Percentiles rank a stretch among this genome's conserved stretches.
Conservation (phyloP, 257 asterid species). For the Solanum bulbocastanum region DNA sequence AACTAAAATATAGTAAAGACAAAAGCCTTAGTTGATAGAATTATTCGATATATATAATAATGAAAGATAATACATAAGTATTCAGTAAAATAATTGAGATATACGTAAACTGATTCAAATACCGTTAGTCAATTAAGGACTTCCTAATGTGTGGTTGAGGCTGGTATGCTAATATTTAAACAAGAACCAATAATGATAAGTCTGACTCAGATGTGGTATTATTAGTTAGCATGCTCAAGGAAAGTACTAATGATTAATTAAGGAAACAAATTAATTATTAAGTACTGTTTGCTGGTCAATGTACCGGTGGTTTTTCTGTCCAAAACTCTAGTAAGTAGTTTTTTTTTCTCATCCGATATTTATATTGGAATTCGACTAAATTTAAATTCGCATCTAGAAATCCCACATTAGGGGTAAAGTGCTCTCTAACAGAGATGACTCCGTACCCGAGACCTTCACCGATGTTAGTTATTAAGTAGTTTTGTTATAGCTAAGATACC, state of each 20-base stretch:
- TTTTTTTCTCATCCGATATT: too few species aligned
- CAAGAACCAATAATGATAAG: background rate
- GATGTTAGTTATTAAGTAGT: background rate
- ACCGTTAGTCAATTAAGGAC: background rate
- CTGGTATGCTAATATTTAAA: background rate
- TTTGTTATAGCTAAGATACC: background rate
- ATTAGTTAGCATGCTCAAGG: background rate
- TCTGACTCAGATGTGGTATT: background rate
- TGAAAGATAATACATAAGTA: background rate
- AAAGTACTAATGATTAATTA: background rate
- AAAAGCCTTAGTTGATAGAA: background rate
- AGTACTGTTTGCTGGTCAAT: background rate
- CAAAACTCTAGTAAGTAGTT: background rate
- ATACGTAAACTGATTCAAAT: background rate
- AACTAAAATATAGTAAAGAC: background rate
- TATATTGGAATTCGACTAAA: too few species aligned
- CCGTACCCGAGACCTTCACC: background rate
- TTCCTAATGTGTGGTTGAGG: background rate
- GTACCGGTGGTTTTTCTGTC: background rate
- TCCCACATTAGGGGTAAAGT: too few species aligned
- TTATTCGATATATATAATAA: background rate
- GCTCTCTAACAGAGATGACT: background rate
- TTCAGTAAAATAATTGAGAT: background rate
- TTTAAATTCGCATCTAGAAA: rapidly evolving
- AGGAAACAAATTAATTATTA: background rate